Evolutionary conservation across 164 flowering plant species (phyloP).

Genomic region (Vitis riparia): DNA sequence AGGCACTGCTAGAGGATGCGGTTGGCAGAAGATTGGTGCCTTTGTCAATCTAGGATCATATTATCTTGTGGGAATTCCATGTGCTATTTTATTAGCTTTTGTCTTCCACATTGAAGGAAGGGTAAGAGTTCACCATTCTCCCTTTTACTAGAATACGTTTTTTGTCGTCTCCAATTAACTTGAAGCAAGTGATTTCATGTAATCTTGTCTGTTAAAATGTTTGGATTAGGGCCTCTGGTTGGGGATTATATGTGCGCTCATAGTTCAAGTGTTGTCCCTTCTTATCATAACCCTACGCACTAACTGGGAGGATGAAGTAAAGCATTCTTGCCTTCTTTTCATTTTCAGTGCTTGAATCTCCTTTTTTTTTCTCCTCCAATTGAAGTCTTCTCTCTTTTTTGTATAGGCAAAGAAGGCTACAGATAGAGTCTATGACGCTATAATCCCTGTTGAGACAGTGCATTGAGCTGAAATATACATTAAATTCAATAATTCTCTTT

Average conservation of each 20-base stretch:
- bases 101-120: constrained; percentile 57
- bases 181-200: neutral
- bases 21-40: constrained; percentile 86
- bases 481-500: no score
- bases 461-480: neutral
- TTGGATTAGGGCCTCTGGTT: neutral
- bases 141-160: neutral
- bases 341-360: neutral
- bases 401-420: constrained; percentile 30
- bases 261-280: neutral
- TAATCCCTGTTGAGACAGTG: constrained; percentile 2
- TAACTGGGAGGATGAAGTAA: constrained; percentile 1
- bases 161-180: neutral
- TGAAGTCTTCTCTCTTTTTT: neutral
- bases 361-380: neutral
- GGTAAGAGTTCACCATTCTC: constrained; percentile 28
- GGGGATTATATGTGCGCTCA: neutral
- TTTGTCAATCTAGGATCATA: constrained; percentile 67
- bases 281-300: neutral
- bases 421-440: constrained; percentile 19
- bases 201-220: neutral
- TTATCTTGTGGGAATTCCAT: constrained; percentile 72
- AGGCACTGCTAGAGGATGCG: constrained; percentile 86
- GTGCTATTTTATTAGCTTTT: constrained; percentile 55
- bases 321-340: neutral